Percentiles rank a stretch among this genome's conserved stretches.
Conservation (phyloP, 2,329 filamentous ascomycete species). For the Xylaria sp. region DNA sequence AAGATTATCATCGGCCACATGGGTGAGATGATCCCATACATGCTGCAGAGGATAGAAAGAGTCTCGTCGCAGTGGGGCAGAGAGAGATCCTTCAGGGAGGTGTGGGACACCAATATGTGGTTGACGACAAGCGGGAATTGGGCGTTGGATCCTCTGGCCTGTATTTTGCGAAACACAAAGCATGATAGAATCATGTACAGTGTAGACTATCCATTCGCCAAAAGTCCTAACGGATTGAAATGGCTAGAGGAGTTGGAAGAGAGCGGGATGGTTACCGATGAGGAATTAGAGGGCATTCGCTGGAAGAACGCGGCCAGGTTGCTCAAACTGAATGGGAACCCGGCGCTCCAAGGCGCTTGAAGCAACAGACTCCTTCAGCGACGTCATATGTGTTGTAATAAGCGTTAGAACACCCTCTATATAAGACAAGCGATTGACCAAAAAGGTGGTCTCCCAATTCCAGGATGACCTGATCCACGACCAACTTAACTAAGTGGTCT, state of each 20-base stretch:
- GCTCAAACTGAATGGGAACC: constrained; percentile 14
- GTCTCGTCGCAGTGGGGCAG: constrained; percentile 30
- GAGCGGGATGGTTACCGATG: constrained; percentile 60
- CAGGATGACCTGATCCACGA: too few relatives aligned
- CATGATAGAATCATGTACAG: constrained; percentile 66
- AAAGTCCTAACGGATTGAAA: constrained; percentile 59
- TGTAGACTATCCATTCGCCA: constrained; percentile 67
- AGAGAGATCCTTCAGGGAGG: constrained; percentile 56
- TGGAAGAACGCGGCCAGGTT: constrained; percentile 34
- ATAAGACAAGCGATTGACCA: too few relatives aligned
- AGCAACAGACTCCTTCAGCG: background rate
- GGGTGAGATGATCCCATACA: constrained; percentile 64
- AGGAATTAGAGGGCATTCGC: constrained; percentile 56
- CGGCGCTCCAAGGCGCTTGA: background rate
- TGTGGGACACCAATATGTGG: constrained; percentile 68
- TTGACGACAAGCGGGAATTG: constrained; percentile 67
- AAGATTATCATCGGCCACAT: constrained; percentile 56
- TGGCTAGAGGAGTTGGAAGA: constrained; percentile 61
- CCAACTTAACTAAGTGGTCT: too few relatives aligned
- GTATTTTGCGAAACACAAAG: constrained; percentile 56
- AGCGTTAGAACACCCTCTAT: background rate
- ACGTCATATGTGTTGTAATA: background rate
- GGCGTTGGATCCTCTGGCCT: constrained; percentile 59
- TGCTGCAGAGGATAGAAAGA: constrained; percentile 58
- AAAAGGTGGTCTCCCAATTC: background rate